Evolutionary conservation across 768 basidiomycete genomes (phyloP).

Genomic region (Suillus placidus): DNA sequence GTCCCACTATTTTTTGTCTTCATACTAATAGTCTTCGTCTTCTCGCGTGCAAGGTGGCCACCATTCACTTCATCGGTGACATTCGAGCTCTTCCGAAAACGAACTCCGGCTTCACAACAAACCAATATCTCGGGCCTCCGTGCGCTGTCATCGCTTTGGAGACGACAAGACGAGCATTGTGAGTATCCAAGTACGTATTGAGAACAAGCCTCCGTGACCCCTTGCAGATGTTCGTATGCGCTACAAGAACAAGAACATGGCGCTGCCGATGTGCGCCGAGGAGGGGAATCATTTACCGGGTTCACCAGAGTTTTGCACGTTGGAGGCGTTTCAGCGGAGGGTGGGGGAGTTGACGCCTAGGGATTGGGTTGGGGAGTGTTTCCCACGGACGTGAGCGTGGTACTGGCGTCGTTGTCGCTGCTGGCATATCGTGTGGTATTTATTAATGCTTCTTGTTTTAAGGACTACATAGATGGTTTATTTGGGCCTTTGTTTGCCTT

Average conservation of each 20-base stretch:
- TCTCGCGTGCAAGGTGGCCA: slow-evolving; percentile 56
- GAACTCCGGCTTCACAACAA: slow-evolving; percentile 12
- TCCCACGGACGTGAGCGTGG: slow-evolving; percentile 21
- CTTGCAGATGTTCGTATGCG: slow-evolving; percentile 66
- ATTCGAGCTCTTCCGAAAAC: slow-evolving; percentile 69
- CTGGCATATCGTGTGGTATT: neutral
- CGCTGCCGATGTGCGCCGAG: slow-evolving; percentile 64
- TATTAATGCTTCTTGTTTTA: slow-evolving; percentile 12
- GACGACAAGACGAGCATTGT: slow-evolving; percentile 46
- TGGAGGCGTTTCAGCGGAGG: slow-evolving; percentile 62
- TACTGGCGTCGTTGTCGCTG: neutral
- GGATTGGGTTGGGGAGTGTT: slow-evolving; percentile 70
- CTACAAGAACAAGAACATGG: slow-evolving; percentile 68
- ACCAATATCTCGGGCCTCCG: slow-evolving; percentile 36
- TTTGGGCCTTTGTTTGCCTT: neutral
- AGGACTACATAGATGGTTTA: slow-evolving; percentile 13
- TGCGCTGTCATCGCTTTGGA: slow-evolving; percentile 45
- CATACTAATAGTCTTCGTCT: neutral
- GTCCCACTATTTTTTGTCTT: neutral
- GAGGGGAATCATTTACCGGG: slow-evolving; percentile 70
- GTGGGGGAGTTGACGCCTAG: slow-evolving; percentile 66
- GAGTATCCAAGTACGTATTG: slow-evolving; percentile 18
- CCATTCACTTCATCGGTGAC: slow-evolving; percentile 74
- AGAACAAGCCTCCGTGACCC: neutral
- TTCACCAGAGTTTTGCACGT: slow-evolving; percentile 72